These are phyloP conservation scores for Saccharomycopsis phalli DNA, from an alignment of 1,139 yeast species.

Conservation along the genomic window DNA sequence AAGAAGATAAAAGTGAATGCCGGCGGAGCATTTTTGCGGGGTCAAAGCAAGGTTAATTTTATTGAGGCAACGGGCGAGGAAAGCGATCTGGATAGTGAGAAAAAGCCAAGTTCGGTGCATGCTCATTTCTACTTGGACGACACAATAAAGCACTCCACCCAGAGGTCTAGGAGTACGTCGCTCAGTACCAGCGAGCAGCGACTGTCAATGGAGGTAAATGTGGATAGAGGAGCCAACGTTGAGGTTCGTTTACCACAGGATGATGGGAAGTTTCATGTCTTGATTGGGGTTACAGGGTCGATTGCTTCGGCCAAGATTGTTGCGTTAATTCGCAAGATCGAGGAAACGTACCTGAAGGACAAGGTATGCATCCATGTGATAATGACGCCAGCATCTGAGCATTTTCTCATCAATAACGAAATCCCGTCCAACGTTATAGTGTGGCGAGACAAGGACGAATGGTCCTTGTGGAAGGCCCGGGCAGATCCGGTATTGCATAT, in stretches of 20 bases:
- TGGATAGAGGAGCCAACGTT: slow-evolving; percentile 30
- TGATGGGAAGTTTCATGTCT: slow-evolving; percentile 81
- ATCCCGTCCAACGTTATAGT: slow-evolving; percentile 57
- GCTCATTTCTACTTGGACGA: slow-evolving; percentile 79
- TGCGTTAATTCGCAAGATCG: slow-evolving; percentile 63
- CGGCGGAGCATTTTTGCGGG: slow-evolving; percentile 41
- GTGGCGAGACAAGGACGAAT: slow-evolving; percentile 89
- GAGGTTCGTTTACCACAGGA: slow-evolving; percentile 83
- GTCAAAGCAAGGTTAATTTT: too few relatives aligned
- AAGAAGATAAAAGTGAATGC: slow-evolving; percentile 38
- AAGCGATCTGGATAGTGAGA: not conserved
- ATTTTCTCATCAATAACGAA: slow-evolving; percentile 55
- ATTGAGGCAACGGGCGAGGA: too few relatives aligned
- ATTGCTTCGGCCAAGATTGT: slow-evolving; percentile 70
- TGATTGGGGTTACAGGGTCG: slow-evolving; percentile 89
- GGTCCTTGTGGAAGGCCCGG: slow-evolving; percentile 79
- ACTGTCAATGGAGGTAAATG: not conserved
- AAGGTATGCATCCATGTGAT: slow-evolving; percentile 73
- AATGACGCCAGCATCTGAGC: slow-evolving; percentile 74
- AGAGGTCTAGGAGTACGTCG: slow-evolving; percentile 31
- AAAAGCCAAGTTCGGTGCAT: slow-evolving; percentile 31
- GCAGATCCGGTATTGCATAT: slow-evolving; percentile 90
- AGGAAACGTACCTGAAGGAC: slow-evolving; percentile 69
- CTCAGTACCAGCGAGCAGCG: slow-evolving; percentile 21
- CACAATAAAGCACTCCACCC: slow-evolving; percentile 45